Conservation (phyloP, 768 basidiomycete genomes). For the Tricholoma matsutake region DNA sequence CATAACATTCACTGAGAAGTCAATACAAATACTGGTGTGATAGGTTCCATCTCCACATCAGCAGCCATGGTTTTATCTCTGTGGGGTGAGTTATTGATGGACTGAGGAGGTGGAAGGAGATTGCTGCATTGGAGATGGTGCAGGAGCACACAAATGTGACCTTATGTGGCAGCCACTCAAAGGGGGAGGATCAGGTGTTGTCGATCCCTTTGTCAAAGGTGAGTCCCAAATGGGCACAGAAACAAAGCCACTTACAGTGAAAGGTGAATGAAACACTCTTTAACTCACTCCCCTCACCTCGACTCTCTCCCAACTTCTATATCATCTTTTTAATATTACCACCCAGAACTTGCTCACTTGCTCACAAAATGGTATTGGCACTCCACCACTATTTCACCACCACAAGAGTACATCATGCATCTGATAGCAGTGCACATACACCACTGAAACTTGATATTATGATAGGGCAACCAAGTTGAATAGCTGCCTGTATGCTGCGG, state of each 20-base stretch:
- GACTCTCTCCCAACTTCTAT: not conserved
- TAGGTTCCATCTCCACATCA: not conserved
- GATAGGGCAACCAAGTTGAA: too few species aligned
- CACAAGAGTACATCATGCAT: too few species aligned
- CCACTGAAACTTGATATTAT: too few species aligned
- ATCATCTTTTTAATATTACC: not conserved
- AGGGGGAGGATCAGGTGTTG: not conserved
- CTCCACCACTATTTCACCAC: too few species aligned
- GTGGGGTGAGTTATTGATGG: not conserved
- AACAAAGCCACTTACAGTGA: not conserved
- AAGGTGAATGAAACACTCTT: not conserved
- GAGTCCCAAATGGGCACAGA: not conserved
- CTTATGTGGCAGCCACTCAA: not conserved
- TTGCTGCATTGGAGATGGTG: not conserved
- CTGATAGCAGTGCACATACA: too few species aligned
- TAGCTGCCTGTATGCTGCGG: too few species aligned
- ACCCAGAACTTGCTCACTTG: not conserved
- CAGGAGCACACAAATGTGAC: not conserved
- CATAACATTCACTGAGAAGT: not conserved
- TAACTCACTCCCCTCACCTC: not conserved
- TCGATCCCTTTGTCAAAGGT: not conserved
- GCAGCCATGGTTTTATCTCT: not conserved
- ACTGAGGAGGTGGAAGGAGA: not conserved
- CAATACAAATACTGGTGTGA: not conserved
- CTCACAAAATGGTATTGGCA: not conserved